phyloP scores from a whole-genome alignment of 2,329 filamentous ascomycete species.

The Lasiodiplodia sp. region DNA sequence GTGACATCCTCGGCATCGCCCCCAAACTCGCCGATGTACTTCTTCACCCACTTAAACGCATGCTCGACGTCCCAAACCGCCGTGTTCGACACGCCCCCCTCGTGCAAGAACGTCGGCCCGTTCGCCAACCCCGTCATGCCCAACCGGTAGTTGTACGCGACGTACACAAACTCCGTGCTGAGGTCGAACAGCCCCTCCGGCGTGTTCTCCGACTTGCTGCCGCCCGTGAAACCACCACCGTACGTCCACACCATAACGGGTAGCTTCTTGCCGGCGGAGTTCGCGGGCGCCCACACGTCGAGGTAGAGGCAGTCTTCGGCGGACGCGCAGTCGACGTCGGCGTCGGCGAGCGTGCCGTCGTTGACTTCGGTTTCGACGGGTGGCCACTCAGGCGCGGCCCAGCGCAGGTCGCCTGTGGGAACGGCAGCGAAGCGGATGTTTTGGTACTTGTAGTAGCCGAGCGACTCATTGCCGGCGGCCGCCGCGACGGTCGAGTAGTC shows the following conservation, averaged over 20 bases:
- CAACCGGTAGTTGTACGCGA: constrained; percentile 46
- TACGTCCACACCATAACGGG: constrained; percentile 59
- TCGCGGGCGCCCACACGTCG: constrained; percentile 57
- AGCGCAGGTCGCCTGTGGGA: constrained; percentile 51
- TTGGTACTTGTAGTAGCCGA: constrained; percentile 50
- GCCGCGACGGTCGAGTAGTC: constrained; percentile 40
- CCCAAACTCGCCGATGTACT: constrained; percentile 55
- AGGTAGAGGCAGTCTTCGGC: constrained; percentile 60
- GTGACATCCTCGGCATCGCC: constrained; percentile 57
- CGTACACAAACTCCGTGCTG: constrained; percentile 50
- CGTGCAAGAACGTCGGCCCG: constrained; percentile 53
- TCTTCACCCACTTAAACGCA: constrained; percentile 58
- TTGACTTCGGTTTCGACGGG: constrained; percentile 44
- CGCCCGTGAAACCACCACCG: constrained; percentile 49
- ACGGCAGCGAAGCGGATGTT: constrained; percentile 56
- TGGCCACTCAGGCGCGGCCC: constrained; percentile 51
- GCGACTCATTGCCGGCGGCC: constrained; percentile 34
- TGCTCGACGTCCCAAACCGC: constrained; percentile 50
- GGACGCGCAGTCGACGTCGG: constrained; percentile 47
- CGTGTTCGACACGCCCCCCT: constrained; percentile 53
- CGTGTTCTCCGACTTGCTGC: constrained; percentile 39
- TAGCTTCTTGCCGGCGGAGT: constrained; percentile 46
- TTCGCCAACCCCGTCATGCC: constrained; percentile 55
- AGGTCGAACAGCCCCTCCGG: constrained; percentile 36
- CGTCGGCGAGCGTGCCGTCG: constrained; percentile 41